A percentile compares a stretch with the other conserved stretches of the same genome.
These are phyloP conservation scores for Endocalyx cinctus DNA, from an alignment of 2,329 filamentous ascomycete genomes.

Conservation along the genomic window DNA sequence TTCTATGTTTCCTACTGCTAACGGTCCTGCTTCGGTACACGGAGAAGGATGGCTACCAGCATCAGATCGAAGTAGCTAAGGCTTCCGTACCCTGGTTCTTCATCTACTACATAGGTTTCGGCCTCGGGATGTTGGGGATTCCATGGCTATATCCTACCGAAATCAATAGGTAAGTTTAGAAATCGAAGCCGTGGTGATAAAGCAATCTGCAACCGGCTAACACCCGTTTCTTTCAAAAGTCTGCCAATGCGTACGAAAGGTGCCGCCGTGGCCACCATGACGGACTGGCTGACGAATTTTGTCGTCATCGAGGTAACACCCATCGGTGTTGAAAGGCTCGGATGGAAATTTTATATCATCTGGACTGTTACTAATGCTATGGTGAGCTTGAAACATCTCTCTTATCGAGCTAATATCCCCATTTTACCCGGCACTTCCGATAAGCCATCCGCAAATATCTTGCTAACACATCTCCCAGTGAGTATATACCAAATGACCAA, in stretches of 20 bases:
- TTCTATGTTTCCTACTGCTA: conserved; percentile 24
- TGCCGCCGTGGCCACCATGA: conserved; percentile 30
- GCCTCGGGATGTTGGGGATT: conserved; percentile 29
- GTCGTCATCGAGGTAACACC: conserved; percentile 27
- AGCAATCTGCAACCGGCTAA: too few relatives aligned
- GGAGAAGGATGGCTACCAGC: conserved; percentile 14
- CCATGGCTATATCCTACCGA: conserved; percentile 39
- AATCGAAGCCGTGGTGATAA: not conserved
- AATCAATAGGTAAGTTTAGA: conserved; percentile 28
- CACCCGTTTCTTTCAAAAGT: too few relatives aligned
- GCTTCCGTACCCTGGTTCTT: conserved; percentile 28
- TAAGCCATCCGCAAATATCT: too few relatives aligned
- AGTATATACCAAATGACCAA: too few relatives aligned
- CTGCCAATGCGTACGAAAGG: conserved; percentile 35
- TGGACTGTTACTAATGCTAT: conserved; percentile 41
- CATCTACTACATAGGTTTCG: conserved; percentile 26
- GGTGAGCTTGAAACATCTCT: too few relatives aligned
- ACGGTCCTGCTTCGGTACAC: conserved; percentile 20
- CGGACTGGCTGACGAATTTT: conserved; percentile 32
- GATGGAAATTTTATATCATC: conserved; percentile 47
- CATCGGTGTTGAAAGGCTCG: conserved; percentile 32
- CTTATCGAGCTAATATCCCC: too few relatives aligned
- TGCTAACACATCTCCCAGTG: too few relatives aligned
- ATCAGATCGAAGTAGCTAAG: conserved; percentile 18
- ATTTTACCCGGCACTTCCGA: too few relatives aligned